Evolutionary conservation across 2,329 filamentous ascomycete genomes (phyloP).

Genomic region (Tothia fuscella): DNA sequence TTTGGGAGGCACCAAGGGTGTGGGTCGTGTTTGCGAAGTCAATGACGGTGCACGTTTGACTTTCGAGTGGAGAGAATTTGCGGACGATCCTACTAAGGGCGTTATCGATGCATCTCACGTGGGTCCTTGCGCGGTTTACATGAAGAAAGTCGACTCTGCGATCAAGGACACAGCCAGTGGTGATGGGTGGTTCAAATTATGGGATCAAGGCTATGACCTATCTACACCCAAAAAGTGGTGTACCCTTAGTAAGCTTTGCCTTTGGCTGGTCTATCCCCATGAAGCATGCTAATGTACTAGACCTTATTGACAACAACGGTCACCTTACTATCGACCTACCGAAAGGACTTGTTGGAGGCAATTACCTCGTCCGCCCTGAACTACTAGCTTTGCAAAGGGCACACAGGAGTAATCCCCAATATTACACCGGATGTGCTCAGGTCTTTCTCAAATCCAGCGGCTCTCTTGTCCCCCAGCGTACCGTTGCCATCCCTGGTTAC

Average conservation of each 20-base stretch:
- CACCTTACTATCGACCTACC: conserved; percentile 52
- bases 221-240: conserved; percentile 51
- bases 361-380: conserved; percentile 63
- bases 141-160: conserved; percentile 55
- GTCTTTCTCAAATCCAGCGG: conserved; percentile 47
- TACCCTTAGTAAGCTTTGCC: no score
- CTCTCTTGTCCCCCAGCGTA: conserved; percentile 37
- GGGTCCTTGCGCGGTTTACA: conserved; percentile 61
- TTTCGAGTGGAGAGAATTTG: conserved; percentile 54
- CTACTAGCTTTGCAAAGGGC: conserved; percentile 57
- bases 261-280: no score
- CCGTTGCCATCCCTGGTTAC: conserved; percentile 56
- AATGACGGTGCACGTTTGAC: conserved; percentile 45
- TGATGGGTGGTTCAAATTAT: conserved; percentile 69
- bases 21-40: conserved; percentile 35
- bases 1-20: conserved; percentile 39
- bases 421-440: conserved; percentile 62
- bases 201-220: conserved; percentile 53
- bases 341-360: conserved; percentile 46
- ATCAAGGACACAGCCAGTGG: conserved; percentile 39
- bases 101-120: conserved; percentile 50
- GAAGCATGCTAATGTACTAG: no score
- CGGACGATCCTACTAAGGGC: conserved; percentile 42
- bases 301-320: conserved; percentile 52
- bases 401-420: conserved; percentile 50